Conservation (phyloP, 2,329 filamentous ascomycete species). For the Botrytis fragariae region DNA sequence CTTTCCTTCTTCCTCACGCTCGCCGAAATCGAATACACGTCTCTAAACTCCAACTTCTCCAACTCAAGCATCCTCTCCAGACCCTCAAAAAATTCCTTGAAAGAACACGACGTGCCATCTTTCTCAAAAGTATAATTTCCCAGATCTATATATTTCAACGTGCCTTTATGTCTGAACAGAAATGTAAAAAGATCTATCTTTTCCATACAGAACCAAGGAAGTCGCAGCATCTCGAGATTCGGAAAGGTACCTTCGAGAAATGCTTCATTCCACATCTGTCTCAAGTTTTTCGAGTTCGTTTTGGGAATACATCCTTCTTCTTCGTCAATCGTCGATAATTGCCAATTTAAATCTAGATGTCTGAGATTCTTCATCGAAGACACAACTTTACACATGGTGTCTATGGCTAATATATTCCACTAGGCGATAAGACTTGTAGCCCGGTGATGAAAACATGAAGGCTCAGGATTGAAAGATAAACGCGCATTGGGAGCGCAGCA, state of each 20-base stretch:
- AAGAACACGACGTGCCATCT: neutral
- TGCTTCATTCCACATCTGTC: neutral
- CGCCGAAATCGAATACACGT: neutral
- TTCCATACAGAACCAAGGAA: neutral
- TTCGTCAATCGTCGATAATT: neutral
- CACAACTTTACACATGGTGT: neutral
- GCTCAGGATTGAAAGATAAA: neutral
- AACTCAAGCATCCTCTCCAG: neutral
- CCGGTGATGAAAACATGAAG: neutral
- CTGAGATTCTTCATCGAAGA: neutral
- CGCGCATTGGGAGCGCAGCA: neutral
- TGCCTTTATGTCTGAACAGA: neutral
- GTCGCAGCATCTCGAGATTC: neutral
- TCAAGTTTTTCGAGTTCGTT: neutral
- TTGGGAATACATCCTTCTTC: neutral
- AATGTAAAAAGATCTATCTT: neutral
- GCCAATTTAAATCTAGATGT: neutral
- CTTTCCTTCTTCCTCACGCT: neutral
- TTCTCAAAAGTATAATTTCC: neutral
- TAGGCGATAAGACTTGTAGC: neutral
- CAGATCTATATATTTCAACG: neutral
- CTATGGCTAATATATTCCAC: neutral
- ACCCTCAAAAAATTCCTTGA: neutral
- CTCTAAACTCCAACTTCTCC: neutral
- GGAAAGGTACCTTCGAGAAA: neutral